These are phyloP conservation scores for Leucocoprinus birnbaumii DNA, from an alignment of 768 basidiomycete genomes.

Conservation along the genomic window DNA sequence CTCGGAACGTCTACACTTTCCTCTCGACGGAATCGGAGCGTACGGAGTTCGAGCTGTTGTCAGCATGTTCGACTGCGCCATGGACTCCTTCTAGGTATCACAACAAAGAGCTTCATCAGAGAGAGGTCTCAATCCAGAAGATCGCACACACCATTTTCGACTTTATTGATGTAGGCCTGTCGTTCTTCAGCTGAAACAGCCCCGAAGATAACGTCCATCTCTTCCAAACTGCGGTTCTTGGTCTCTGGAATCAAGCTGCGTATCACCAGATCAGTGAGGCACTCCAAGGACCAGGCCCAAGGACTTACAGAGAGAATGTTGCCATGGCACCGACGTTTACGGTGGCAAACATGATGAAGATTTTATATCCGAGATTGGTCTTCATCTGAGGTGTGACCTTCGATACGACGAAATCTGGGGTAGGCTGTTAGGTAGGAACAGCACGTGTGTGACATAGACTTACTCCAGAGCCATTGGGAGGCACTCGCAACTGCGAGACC, in stretches of 20 bases:
- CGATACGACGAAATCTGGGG: slow-evolving; percentile 66
- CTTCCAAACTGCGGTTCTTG: slow-evolving; percentile 53
- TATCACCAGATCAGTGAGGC: neutral
- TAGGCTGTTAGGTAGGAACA: neutral
- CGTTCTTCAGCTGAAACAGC: slow-evolving; percentile 53
- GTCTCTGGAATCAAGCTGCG: slow-evolving; percentile 58
- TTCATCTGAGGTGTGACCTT: slow-evolving; percentile 69
- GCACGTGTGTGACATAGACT: slow-evolving; percentile 20
- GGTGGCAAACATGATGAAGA: slow-evolving; percentile 75
- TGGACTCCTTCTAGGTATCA: too few relatives aligned
- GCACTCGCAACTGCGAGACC: slow-evolving; percentile 73
- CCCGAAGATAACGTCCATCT: slow-evolving; percentile 56
- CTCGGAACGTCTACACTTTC: slow-evolving; percentile 2
- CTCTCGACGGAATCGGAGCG: slow-evolving; percentile 13
- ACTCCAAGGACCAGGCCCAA: neutral
- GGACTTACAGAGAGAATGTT: slow-evolving; percentile 57
- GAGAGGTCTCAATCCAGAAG: neutral
- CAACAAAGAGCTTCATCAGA: too few relatives aligned
- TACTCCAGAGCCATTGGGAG: slow-evolving; percentile 84
- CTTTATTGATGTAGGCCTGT: slow-evolving; percentile 45
- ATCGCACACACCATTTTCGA: slow-evolving; percentile 32
- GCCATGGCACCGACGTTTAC: slow-evolving; percentile 74
- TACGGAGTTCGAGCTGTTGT: neutral
- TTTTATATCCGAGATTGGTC: slow-evolving; percentile 62
- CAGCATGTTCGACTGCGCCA: slow-evolving; percentile 13